phyloP scores from a whole-genome alignment of 106 monocot genomes.

The Phalaenopsis equestris region DNA sequence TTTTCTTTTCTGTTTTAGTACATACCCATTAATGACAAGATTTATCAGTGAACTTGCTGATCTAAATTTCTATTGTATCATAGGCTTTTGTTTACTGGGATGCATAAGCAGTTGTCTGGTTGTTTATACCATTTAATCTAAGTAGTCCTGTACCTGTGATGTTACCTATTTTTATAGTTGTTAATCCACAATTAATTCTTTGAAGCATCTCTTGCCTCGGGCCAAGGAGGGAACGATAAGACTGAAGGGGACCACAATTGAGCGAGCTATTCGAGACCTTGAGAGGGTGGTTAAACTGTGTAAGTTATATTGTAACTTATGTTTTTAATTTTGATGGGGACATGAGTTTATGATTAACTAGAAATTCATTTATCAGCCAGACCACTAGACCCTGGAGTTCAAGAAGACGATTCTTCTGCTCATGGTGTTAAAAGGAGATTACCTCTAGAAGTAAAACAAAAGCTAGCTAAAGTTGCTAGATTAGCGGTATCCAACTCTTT shows the following conservation, averaged over 20 bases:
- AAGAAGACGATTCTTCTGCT: conserved; percentile 50
- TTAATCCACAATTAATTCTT: conserved; percentile 4
- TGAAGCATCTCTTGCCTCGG: conserved; percentile 20
- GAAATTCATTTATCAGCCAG: conserved; percentile 44
- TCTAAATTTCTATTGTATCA: neutral
- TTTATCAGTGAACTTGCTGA: neutral
- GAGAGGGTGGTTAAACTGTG: conserved; percentile 77
- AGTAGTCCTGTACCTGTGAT: neutral
- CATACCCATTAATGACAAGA: neutral
- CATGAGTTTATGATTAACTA: conserved; percentile 1
- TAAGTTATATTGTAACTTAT: conserved; percentile 24
- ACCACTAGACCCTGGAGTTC: conserved; percentile 46
- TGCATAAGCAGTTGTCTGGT: neutral
- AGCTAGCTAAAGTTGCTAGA: conserved; percentile 98
- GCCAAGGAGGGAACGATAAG: conserved; percentile 52
- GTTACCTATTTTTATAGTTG: neutral
- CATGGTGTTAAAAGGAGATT: conserved; percentile 77
- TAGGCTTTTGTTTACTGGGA: neutral
- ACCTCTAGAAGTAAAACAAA: conserved; percentile 83
- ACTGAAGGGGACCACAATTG: conserved; percentile 78
- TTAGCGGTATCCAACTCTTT: conserved; percentile 56
- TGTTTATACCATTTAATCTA: neutral
- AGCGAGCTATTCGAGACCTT: conserved; percentile 85
- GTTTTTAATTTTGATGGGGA: neutral
- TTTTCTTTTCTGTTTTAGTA: neutral